Conservation (phyloP, 495 filamentous ascomycete species). For the Cryomyces antarcticus region DNA sequence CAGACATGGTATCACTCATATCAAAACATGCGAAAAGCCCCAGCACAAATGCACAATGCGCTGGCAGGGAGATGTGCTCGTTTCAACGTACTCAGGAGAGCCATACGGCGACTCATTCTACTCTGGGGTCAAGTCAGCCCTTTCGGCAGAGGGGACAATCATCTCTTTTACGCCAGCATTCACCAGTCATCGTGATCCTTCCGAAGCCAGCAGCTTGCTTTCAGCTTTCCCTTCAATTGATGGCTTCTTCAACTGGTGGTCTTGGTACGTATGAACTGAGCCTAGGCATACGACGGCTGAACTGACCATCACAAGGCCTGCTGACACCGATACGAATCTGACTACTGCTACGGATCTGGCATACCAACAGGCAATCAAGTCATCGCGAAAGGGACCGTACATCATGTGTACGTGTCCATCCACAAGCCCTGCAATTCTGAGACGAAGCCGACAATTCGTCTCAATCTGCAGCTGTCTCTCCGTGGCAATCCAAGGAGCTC, state of each 20-base stretch:
- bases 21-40: not conserved
- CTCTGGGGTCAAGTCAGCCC: slow-evolving; percentile 4
- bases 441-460: not conserved
- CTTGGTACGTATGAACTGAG: not conserved
- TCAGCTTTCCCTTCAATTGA: slow-evolving; percentile 5
- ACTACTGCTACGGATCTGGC: slow-evolving; percentile 3
- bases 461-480: not conserved
- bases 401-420: slow-evolving; percentile 8
- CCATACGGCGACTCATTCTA: slow-evolving; percentile 11
- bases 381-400: slow-evolving; percentile 10
- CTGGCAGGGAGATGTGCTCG: slow-evolving; percentile 12
- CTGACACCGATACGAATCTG: not conserved
- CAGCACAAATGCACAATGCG: not conserved
- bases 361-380: slow-evolving; percentile 7
- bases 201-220: slow-evolving; percentile 1
- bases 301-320: not conserved
- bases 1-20: not conserved
- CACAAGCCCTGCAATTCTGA: not conserved
- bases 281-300: not conserved
- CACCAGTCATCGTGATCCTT: slow-evolving; percentile 2
- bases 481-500: slow-evolving; percentile 2
- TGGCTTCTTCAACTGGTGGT: slow-evolving; percentile 9
- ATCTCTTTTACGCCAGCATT: slow-evolving; percentile 7
- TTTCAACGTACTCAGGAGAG: slow-evolving; percentile 10
- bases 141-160: not conserved